A percentile compares a stretch with the other conserved stretches of the same genome.
Evolutionary conservation across 371 early-diverging fungal genomes (phyloP).

Genomic region (Saksenaea vasiformis): DNA sequence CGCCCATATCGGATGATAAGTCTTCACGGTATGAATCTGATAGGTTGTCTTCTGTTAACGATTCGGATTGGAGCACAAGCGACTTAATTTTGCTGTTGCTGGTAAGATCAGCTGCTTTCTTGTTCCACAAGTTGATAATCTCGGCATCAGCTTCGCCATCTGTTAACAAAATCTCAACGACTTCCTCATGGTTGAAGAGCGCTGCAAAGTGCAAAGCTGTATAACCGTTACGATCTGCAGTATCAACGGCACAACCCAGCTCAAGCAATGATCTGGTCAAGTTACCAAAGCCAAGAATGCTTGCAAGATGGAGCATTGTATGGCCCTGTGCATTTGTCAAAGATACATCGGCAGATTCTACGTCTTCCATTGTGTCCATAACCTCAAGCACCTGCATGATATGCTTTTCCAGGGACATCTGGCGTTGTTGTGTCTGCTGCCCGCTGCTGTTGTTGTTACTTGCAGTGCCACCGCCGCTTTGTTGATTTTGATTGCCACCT

Average conservation of each 20-base stretch:
- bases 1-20: constrained; percentile 35
- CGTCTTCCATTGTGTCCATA: constrained; percentile 43
- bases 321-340: constrained; percentile 41
- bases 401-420: constrained; percentile 30
- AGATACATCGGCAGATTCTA: constrained; percentile 34
- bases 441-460: constrained; percentile 6
- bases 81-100: constrained; percentile 16
- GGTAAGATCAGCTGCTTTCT: constrained; percentile 32
- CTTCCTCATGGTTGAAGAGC: constrained; percentile 19
- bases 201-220: constrained; percentile 29
- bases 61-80: constrained; percentile 17
- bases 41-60: constrained; percentile 13
- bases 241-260: constrained; percentile 31
- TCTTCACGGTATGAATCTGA: constrained; percentile 15
- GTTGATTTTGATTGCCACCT: constrained; percentile 55
- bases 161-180: constrained; percentile 27
- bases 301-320: constrained; percentile 47
- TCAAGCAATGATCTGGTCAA: constrained; percentile 28
- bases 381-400: constrained; percentile 46
- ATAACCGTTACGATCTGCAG: constrained; percentile 34
- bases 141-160: constrained; percentile 32
- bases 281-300: constrained; percentile 36
- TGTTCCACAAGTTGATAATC: constrained; percentile 27
- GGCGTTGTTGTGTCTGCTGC: constrained; percentile 21
- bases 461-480: not conserved